These are phyloP conservation scores for Dittrichia graveolens DNA, from an alignment of 129 eudicot species.

Conservation along the genomic window DNA sequence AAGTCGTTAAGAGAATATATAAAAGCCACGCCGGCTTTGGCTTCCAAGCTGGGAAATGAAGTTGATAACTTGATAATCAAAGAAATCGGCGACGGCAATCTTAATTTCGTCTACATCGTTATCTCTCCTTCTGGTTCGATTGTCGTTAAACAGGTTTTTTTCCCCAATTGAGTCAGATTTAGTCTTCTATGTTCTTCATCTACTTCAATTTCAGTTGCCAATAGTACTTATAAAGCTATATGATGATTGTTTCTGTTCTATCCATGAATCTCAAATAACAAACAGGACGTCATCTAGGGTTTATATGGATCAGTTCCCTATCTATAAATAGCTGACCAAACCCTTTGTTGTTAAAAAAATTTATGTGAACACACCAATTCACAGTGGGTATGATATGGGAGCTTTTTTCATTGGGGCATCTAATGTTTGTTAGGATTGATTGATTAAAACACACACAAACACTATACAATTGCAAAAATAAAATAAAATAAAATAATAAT, in stretches of 20 bases:
- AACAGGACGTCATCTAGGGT: neutral
- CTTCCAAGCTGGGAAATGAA: constrained; percentile 57
- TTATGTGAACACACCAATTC: neutral
- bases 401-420: no score
- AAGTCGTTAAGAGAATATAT: constrained; percentile 69
- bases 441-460: neutral
- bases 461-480: neutral
- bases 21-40: constrained; percentile 75
- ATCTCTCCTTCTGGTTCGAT: constrained; percentile 59
- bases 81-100: constrained; percentile 97
- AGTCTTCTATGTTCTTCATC: neutral
- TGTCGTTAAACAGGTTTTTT: constrained; percentile 88
- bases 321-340: neutral
- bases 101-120: constrained; percentile 89
- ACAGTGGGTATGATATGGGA: neutral
- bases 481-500: no score
- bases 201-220: constrained; percentile 6
- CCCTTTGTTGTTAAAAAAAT: no score
- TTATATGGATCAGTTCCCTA: neutral
- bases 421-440: no score
- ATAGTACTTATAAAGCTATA: neutral
- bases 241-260: neutral
- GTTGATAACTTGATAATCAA: constrained; percentile 55
- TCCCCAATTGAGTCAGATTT: neutral
- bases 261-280: neutral